Evolutionary conservation across 768 basidiomycete species (phyloP).

Genomic region (Scleroderma bovista): DNA sequence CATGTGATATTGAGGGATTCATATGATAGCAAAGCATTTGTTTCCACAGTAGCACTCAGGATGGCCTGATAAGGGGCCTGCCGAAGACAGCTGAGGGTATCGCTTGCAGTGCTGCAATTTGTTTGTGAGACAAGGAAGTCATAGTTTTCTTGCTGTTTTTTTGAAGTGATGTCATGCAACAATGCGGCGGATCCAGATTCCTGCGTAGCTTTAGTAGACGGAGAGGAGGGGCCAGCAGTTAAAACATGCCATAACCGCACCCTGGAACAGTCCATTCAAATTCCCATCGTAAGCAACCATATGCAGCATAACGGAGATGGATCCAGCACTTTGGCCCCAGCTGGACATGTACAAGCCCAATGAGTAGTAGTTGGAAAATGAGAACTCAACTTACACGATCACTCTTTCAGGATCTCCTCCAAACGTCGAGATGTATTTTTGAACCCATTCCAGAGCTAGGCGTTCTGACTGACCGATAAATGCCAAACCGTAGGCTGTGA

Average conservation of each 20-base stretch:
- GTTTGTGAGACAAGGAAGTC: conserved; percentile 11
- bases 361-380: background rate
- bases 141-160: conserved; percentile 9
- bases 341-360: background rate
- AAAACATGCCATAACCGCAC: conserved; percentile 12
- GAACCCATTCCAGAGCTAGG: conserved; percentile 38
- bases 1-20: conserved; percentile 9
- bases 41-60: conserved; percentile 5
- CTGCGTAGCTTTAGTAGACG: background rate
- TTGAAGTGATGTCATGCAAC: conserved; percentile 2
- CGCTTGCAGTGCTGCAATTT: conserved; percentile 7
- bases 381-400: conserved; percentile 12
- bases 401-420: conserved; percentile 35
- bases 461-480: conserved; percentile 17
- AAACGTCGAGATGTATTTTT: conserved; percentile 35
- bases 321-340: too few relatives aligned
- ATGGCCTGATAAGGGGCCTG: conserved; percentile 10
- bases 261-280: conserved; percentile 12
- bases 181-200: conserved; percentile 11
- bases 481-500: background rate
- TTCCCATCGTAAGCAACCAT: conserved; percentile 13
- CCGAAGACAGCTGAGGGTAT: conserved; percentile 15
- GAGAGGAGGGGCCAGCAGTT: background rate
- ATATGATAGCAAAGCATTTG: conserved; percentile 8
- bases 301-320: conserved; percentile 8